Evolutionary conservation across 371 early-diverging fungal genomes (phyloP).

Genomic region (Dichotomocladium elegans): DNA sequence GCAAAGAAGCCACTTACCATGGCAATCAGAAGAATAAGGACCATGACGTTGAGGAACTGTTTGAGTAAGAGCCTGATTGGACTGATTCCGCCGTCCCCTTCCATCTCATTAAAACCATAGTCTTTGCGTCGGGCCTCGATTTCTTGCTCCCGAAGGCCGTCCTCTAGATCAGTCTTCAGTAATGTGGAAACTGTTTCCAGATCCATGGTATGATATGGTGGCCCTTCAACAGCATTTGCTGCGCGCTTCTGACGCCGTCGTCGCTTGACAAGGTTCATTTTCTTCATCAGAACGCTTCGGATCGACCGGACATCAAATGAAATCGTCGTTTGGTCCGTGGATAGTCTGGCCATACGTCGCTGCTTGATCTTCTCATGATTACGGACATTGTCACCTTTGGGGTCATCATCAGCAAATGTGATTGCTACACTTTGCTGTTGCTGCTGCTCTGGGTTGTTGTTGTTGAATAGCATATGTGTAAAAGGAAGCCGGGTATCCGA

Average conservation of each 20-base stretch:
- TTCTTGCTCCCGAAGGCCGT: conserved; percentile 57
- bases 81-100: conserved; percentile 64
- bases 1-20: conserved; percentile 32
- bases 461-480: neutral
- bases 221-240: conserved; percentile 24
- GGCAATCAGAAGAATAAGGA: conserved; percentile 73
- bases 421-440: conserved; percentile 10
- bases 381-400: neutral
- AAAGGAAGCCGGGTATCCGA: no score
- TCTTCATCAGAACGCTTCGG: conserved; percentile 37
- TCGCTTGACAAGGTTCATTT: conserved; percentile 36
- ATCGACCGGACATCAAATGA: conserved; percentile 38
- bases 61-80: conserved; percentile 65
- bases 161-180: conserved; percentile 53
- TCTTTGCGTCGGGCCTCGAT: conserved; percentile 47
- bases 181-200: conserved; percentile 54
- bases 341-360: conserved; percentile 23
- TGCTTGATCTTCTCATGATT: conserved; percentile 27
- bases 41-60: conserved; percentile 82
- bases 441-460: neutral
- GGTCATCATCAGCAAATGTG: conserved; percentile 16
- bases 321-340: conserved; percentile 25
- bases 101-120: conserved; percentile 71
- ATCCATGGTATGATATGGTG: conserved; percentile 55
- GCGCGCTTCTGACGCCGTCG: conserved; percentile 15